Evolutionary conservation across 768 basidiomycete genomes (phyloP).

Genomic region (Podaxis sp.): DNA sequence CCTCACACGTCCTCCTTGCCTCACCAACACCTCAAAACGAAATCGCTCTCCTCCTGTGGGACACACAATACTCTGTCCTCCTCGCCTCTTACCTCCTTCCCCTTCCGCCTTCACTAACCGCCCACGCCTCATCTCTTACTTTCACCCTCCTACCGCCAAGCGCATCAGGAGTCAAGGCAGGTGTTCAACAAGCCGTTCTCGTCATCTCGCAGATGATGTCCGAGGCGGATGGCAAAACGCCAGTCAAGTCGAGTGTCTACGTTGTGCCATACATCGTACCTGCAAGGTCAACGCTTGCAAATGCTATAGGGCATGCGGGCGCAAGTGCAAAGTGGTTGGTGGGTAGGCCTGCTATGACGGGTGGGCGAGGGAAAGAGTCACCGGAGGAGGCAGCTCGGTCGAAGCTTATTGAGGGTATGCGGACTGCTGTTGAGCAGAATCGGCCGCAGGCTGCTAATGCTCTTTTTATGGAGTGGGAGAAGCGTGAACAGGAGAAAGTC

Average conservation of each 20-base stretch:
- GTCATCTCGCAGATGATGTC: constrained; percentile 32
- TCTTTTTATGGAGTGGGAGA: constrained; percentile 60
- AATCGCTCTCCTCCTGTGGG: constrained; percentile 60
- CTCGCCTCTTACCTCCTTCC: constrained; percentile 50
- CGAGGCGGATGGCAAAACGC: constrained; percentile 20
- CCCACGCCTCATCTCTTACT: constrained; percentile 19
- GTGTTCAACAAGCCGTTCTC: constrained; percentile 41
- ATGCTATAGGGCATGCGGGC: constrained; percentile 51
- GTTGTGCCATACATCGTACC: constrained; percentile 56
- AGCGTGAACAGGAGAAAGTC: constrained; percentile 24
- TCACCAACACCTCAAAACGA: constrained; percentile 33
- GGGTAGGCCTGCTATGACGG: neutral
- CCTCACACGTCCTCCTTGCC: constrained; percentile 57
- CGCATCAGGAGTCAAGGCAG: constrained; percentile 18
- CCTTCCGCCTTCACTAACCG: constrained; percentile 39
- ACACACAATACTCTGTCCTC: constrained; percentile 62
- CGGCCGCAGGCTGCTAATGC: constrained; percentile 49
- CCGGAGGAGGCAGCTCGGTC: constrained; percentile 16
- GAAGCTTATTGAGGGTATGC: constrained; percentile 35
- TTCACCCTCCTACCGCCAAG: constrained; percentile 17
- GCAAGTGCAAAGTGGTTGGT: constrained; percentile 42
- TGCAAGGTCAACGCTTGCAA: constrained; percentile 53
- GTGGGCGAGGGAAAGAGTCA: constrained; percentile 8
- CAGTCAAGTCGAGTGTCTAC: constrained; percentile 42
- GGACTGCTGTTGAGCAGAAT: constrained; percentile 35